Evolutionary conservation across 257 asterid species (phyloP).

Genomic region (Solanum tacnaense): DNA sequence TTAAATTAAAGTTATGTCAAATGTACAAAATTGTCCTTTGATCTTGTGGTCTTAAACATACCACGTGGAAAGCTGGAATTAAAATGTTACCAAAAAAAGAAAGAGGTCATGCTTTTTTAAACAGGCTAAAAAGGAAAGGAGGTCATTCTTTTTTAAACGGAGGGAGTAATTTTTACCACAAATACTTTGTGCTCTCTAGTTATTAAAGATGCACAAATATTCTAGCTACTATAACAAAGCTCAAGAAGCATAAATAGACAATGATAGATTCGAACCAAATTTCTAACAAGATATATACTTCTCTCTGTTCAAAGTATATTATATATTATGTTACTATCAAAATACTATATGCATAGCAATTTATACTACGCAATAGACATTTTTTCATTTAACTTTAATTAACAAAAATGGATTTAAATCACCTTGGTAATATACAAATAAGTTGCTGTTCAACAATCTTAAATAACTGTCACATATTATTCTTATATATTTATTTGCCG

Average conservation of each 20-base stretch:
- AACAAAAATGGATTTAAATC: not conserved
- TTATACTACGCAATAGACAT: not conserved
- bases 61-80: too few relatives aligned
- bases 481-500: not conserved
- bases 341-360: not conserved
- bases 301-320: not conserved
- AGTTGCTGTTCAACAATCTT: not conserved
- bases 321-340: not conserved
- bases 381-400: not conserved
- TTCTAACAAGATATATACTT: not conserved
- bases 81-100: too few relatives aligned
- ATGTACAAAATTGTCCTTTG: too few relatives aligned
- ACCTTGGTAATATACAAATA: not conserved
- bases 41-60: too few relatives aligned
- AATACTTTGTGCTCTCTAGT: not conserved
- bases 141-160: too few relatives aligned
- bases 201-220: not conserved
- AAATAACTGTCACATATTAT: not conserved
- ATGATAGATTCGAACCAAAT: not conserved
- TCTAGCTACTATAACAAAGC: not conserved
- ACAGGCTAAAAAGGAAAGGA: too few relatives aligned
- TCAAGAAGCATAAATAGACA: not conserved
- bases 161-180: not conserved
- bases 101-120: too few relatives aligned
- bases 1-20: too few relatives aligned